Evolutionary conservation across 345 rosid genomes (phyloP).

Genomic region (Cardamine chenopodiifolia): DNA sequence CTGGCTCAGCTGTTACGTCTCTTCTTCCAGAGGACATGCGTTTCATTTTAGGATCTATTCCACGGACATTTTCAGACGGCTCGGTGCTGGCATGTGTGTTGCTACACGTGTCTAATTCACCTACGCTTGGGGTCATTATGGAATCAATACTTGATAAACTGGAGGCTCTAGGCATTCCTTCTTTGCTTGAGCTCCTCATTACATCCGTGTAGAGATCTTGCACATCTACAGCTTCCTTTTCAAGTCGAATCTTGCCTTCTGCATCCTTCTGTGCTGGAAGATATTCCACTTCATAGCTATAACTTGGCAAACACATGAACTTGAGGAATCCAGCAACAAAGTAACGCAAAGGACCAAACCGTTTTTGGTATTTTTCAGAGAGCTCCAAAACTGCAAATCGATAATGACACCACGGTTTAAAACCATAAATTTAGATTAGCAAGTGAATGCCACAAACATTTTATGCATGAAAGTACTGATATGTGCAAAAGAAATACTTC

Average conservation of each 20-base stretch:
- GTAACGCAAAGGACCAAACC: conserved; percentile 94
- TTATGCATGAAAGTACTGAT: conserved; percentile 10
- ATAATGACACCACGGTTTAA: conserved; percentile 28
- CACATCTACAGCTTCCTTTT: conserved; percentile 64
- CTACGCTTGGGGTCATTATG: conserved; percentile 84
- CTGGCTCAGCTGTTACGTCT: conserved; percentile 72
- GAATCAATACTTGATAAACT: conserved; percentile 97
- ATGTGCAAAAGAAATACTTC: conserved; percentile 1
- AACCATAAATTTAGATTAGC: background rate
- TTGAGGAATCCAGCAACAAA: conserved; percentile 96
- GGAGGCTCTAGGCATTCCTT: conserved; percentile 92
- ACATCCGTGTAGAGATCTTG: conserved; percentile 82
- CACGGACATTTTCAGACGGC: conserved; percentile 96
- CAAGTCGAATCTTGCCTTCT: conserved; percentile 58
- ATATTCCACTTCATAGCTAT: conserved; percentile 92
- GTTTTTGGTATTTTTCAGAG: conserved; percentile 91
- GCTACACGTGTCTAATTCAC: conserved; percentile 73
- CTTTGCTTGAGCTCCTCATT: conserved; percentile 77
- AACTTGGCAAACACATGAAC: conserved; percentile 95
- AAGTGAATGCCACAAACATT: conserved; percentile 6
- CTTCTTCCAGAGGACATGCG: conserved; percentile 81
- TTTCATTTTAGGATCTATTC: conserved; percentile 84
- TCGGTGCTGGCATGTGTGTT: conserved; percentile 83
- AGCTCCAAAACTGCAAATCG: conserved; percentile 82
- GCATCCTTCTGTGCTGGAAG: conserved; percentile 74